Conservation (phyloP, 192 early-diverging fungal genomes). For the Coemansia guatemalensis region DNA sequence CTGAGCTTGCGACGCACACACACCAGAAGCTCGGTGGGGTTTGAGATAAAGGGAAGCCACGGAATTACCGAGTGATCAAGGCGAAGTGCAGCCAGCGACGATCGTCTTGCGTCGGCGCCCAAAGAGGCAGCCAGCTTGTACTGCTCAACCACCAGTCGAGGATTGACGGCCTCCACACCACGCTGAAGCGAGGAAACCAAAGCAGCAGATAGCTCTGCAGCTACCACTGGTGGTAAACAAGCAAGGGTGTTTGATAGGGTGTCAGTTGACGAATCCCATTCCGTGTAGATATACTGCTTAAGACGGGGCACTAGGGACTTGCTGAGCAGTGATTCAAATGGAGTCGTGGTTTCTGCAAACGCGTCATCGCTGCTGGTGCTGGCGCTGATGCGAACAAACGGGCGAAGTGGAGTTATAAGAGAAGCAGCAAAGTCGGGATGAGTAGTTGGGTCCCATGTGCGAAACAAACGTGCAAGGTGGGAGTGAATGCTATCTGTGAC, state of each 20-base stretch:
- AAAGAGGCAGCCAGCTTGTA: background rate
- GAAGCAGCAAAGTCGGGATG: conserved; percentile 11
- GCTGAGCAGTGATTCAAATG: conserved; percentile 41
- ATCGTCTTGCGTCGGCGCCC: background rate
- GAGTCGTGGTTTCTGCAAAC: conserved; percentile 18
- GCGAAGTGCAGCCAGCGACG: conserved; percentile 14
- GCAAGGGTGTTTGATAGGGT: conserved; percentile 13
- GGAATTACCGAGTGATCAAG: conserved; percentile 37
- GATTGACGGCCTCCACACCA: conserved; percentile 20
- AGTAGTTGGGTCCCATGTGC: conserved; percentile 20
- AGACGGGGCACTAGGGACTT: conserved; percentile 29
- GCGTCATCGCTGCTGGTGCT: background rate
- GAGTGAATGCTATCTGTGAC: conserved; percentile 16
- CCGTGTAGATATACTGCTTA: conserved; percentile 31
- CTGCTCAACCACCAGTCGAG: conserved; percentile 17
- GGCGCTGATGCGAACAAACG: conserved; percentile 9
- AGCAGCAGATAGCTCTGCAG: conserved; percentile 12
- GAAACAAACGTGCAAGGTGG: conserved; percentile 19
- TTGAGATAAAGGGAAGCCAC: conserved; percentile 44
- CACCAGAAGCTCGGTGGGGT: conserved; percentile 27
- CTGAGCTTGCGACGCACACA: conserved; percentile 45
- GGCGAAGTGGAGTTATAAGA: conserved; percentile 17
- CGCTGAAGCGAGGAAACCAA: conserved; percentile 26
- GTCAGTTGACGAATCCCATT: conserved; percentile 45
- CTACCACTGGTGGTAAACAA: conserved; percentile 15